Evolutionary conservation across 1,139 yeast genomes (phyloP).

Genomic region (Zhuliangozyma blackwelliae): DNA sequence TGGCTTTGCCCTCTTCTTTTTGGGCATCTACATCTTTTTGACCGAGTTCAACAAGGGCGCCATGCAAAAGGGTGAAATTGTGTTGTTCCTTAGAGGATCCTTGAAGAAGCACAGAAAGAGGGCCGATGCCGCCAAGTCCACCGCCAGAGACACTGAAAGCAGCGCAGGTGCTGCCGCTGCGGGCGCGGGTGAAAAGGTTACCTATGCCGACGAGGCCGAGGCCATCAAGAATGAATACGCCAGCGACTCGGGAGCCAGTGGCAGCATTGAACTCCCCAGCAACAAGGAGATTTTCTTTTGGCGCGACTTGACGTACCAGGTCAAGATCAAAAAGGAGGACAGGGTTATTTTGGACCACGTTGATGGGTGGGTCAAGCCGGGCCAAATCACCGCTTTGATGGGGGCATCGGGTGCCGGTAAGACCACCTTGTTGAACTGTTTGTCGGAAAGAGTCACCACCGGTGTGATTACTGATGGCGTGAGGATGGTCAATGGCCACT

Average conservation of each 20-base stretch:
- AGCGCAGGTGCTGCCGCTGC: conserved; percentile 12
- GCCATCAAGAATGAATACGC: conserved; percentile 8
- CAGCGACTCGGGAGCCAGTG: conserved; percentile 1
- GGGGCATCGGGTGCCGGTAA: conserved; percentile 33
- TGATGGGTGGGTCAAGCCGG: conserved; percentile 57
- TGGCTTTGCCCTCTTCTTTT: conserved; percentile 54
- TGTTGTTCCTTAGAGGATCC: conserved; percentile 61
- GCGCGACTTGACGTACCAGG: conserved; percentile 73
- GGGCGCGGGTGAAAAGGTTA: conserved; percentile 4
- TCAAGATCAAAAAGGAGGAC: conserved; percentile 60
- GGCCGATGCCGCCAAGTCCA: neutral
- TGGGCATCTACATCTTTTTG: conserved; percentile 50
- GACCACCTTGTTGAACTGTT: conserved; percentile 27
- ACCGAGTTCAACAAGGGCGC: conserved; percentile 73
- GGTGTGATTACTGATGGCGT: conserved; percentile 30
- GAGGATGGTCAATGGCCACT: conserved; percentile 33
- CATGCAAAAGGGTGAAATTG: conserved; percentile 80
- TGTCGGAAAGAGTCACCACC: conserved; percentile 28
- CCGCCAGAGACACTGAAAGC: conserved; percentile 6
- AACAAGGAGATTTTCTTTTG: conserved; percentile 62
- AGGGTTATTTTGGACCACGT: conserved; percentile 63
- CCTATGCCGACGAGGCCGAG: conserved; percentile 3
- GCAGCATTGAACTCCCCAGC: neutral
- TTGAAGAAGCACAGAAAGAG: conserved; percentile 38
- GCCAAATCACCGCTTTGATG: conserved; percentile 26